Conservation (phyloP, 345 rosid genomes). For the Raphanus raphanistrum region DNA sequence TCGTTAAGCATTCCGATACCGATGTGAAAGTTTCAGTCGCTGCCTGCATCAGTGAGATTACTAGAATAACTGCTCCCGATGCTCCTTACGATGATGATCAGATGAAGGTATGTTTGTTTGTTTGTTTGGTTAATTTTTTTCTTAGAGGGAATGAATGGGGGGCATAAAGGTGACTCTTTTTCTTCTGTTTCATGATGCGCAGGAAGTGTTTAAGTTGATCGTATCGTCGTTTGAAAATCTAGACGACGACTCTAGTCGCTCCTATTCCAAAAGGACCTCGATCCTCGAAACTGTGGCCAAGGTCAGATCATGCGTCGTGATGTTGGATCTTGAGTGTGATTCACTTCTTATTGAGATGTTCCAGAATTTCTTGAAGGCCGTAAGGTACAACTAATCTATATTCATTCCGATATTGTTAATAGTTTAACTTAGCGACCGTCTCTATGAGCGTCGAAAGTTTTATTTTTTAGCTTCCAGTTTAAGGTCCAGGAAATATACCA, state of each 20-base stretch:
- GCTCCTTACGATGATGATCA: conserved; percentile 90
- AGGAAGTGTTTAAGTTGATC: conserved; percentile 90
- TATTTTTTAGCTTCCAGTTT: background rate
- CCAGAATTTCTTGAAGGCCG: conserved; percentile 72
- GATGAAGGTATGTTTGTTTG: conserved; percentile 64
- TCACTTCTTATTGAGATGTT: conserved; percentile 84
- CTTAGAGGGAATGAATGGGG: background rate
- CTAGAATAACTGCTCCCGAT: conserved; percentile 97
- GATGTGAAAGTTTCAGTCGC: conserved; percentile 93
- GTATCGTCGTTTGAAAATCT: conserved; percentile 86
- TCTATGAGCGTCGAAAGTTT: background rate
- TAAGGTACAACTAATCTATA: conserved; percentile 57
- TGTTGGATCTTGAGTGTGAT: conserved; percentile 99
- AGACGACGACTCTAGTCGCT: conserved; percentile 44
- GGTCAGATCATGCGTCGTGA: conserved; percentile 92
- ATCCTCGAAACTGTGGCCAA: conserved; percentile 97
- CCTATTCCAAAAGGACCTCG: conserved; percentile 66
- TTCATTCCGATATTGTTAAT: conserved; percentile 42
- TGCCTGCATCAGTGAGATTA: conserved; percentile 93
- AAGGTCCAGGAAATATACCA: background rate
- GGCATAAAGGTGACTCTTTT: background rate
- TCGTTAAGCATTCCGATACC: conserved; percentile 67
- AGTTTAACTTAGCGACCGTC: background rate
- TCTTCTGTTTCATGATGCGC: conserved; percentile 30
- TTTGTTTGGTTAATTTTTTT: background rate